Base-by-base conservation (phyloP, 2,329 filamentous ascomycete genomes). In the Arthroderma sp. region DNA sequence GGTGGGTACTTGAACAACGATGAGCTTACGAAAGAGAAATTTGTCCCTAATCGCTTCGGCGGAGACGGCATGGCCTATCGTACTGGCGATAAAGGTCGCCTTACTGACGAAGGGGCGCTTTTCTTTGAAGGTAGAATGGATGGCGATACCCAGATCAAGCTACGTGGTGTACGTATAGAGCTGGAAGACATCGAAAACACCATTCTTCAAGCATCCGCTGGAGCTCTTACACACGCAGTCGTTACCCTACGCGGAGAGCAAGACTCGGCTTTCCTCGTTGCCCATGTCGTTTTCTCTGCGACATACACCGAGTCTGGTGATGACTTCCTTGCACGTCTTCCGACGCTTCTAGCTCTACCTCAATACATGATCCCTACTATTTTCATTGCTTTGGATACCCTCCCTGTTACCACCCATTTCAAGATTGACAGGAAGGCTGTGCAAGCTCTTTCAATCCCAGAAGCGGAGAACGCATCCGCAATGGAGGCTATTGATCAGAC, bases 91-190 rank as follows among this genome's bases (percentile, higher is more conserved):
- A 37, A 28, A 11, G 59, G 67, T 4, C 62, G 63, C 17, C 60
- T 70, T 2, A 49, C 25, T 0, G 11, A 39, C 0, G 65, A 70
- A 38, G 69, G 70, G 1, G n/a, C 60, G 1, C 55, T 72, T 8
- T 25, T 64, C 1, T 60, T 66, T 35, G 35, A 60, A 1, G 66
- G 66, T 11, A 64, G 70, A 8, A 66, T 70, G 15, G 62, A 61
- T 2, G 66, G 64, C 2, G 66, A 70, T 53, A 65, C 65, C 5
- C 62, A 68, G 56, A 53, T 69, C 25, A 69, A 68, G 54, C 35
- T 70, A 5, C 62, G 63, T n/a, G 68, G 67, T 6, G 64, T 72
- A 19, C 66, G 68, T 0, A 53, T 54, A 4, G 55, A 60, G 23
- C 47, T 60, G 38, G 56, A 53, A 33, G 49, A 57, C 3, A 35